Evolutionary conservation across 768 basidiomycete species (phyloP).

Genomic region (Kwoniella bestiolae): DNA sequence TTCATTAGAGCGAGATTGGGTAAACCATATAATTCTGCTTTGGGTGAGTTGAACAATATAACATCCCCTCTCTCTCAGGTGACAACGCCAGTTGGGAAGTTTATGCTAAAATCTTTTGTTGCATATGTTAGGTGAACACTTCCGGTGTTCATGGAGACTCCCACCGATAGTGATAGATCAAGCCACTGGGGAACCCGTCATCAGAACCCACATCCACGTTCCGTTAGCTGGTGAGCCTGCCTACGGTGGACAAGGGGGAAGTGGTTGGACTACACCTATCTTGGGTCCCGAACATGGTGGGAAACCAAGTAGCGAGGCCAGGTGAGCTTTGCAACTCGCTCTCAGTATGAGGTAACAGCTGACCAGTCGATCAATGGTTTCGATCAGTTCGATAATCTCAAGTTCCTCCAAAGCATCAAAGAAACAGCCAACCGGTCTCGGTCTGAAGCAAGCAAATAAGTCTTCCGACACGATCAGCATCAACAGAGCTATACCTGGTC

Average conservation of each 20-base stretch:
- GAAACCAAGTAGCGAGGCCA: slow-evolving; percentile 35
- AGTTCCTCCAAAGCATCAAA: slow-evolving; percentile 35
- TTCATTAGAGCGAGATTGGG: slow-evolving; percentile 88
- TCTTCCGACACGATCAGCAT: slow-evolving; percentile 32
- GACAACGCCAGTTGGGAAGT: neutral
- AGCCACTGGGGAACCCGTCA: slow-evolving; percentile 52
- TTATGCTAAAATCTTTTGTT: neutral
- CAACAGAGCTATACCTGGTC: slow-evolving; percentile 44
- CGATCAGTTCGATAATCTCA: slow-evolving; percentile 38
- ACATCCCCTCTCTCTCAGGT: too few species aligned
- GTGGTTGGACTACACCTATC: slow-evolving; percentile 51
- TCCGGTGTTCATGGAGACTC: slow-evolving; percentile 58
- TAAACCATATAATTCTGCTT: slow-evolving; percentile 68
- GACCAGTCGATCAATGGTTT: neutral
- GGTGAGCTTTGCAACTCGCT: slow-evolving; percentile 22
- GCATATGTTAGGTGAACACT: slow-evolving; percentile 56
- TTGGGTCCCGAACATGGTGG: slow-evolving; percentile 47
- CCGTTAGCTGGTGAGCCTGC: slow-evolving; percentile 50
- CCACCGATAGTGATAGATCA: slow-evolving; percentile 55
- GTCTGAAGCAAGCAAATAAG: slow-evolving; percentile 45
- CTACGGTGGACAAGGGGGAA: slow-evolving; percentile 50
- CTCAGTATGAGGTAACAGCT: neutral
- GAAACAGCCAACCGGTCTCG: slow-evolving; percentile 16
- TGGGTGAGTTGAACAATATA: slow-evolving; percentile 48
- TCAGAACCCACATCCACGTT: slow-evolving; percentile 56